Conservation (phyloP, 345 rosid genomes). For the Aquilaria malaccensis region DNA sequence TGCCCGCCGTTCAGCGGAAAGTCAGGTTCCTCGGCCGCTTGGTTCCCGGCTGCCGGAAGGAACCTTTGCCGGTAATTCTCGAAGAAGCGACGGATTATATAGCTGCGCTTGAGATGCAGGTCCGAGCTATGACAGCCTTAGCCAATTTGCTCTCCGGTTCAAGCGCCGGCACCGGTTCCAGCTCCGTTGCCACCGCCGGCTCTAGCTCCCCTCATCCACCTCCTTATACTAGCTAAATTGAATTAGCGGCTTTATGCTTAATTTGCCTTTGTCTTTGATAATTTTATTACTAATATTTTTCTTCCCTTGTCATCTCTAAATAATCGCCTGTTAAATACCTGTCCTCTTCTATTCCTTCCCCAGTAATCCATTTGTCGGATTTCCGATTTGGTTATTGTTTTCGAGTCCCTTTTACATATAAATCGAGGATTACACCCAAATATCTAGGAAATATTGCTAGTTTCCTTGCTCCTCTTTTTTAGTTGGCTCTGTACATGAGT, state of each 20-base stretch:
- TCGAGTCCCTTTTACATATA: no score
- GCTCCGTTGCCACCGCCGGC: constrained; percentile 26
- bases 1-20: constrained; percentile 78
- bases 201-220: constrained; percentile 17
- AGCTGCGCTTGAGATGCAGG: constrained; percentile 97
- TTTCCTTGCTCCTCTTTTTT: background rate
- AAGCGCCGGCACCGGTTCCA: constrained; percentile 16
- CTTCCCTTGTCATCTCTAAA: background rate
- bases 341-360: background rate
- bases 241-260: constrained; percentile 11
- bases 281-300: background rate
- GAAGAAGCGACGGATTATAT: constrained; percentile 95
- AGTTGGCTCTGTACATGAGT: background rate
- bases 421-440: background rate
- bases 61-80: constrained; percentile 76
- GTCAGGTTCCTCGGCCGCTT: constrained; percentile 76
- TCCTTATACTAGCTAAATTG: constrained; percentile 18
- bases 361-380: constrained; percentile 2
- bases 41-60: constrained; percentile 97
- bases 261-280: constrained; percentile 8
- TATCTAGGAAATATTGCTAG: no score
- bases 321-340: constrained; percentile 26
- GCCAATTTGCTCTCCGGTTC: constrained; percentile 47
- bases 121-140: constrained; percentile 79
- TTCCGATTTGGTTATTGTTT: background rate